Evolutionary conservation across 1,284 basidiomycete genomes (phyloP).

Genomic region (Trichosporon ovoides): DNA sequence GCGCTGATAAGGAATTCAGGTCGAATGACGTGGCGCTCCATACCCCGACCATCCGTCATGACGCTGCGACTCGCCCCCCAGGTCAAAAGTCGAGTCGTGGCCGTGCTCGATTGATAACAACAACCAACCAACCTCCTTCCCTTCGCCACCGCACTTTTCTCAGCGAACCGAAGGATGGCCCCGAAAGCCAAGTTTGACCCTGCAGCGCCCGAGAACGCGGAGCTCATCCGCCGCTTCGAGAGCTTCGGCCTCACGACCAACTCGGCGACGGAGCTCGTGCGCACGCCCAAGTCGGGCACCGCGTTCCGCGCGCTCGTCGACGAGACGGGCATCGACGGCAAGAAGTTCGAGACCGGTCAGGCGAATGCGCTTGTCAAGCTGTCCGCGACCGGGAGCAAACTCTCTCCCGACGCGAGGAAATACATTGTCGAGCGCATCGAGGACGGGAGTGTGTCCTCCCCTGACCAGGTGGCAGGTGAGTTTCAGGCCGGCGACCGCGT

Average conservation of each 20-base stretch:
- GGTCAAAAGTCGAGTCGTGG: slow-evolving; percentile 4
- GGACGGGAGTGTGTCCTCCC: slow-evolving; percentile 66
- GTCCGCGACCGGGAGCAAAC: slow-evolving; percentile 62
- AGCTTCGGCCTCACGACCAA: slow-evolving; percentile 71
- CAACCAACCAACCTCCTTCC: background rate
- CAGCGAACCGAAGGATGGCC: slow-evolving; percentile 39
- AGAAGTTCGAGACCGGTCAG: slow-evolving; percentile 69
- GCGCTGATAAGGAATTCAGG: background rate
- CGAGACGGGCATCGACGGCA: slow-evolving; percentile 54
- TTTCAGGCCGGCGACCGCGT: slow-evolving; percentile 11
- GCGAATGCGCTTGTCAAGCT: slow-evolving; percentile 68
- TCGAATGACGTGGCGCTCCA: background rate
- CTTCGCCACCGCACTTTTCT: background rate
- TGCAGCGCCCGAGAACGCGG: slow-evolving; percentile 50
- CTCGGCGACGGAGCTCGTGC: slow-evolving; percentile 77
- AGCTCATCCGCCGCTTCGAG: slow-evolving; percentile 65
- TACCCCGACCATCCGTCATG: background rate
- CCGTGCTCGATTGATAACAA: background rate
- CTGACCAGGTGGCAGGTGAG: slow-evolving; percentile 82
- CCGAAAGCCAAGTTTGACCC: slow-evolving; percentile 53
- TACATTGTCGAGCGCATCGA: slow-evolving; percentile 68
- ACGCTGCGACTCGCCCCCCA: background rate
- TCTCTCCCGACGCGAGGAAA: slow-evolving; percentile 57
- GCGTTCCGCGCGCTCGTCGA: slow-evolving; percentile 69
- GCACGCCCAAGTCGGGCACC: slow-evolving; percentile 67